Evolutionary conservation across 2,329 filamentous ascomycete species (phyloP), one percentile per base, ranked within the genome.

Genomic region (Aspergillus novofumigatus): DNA sequence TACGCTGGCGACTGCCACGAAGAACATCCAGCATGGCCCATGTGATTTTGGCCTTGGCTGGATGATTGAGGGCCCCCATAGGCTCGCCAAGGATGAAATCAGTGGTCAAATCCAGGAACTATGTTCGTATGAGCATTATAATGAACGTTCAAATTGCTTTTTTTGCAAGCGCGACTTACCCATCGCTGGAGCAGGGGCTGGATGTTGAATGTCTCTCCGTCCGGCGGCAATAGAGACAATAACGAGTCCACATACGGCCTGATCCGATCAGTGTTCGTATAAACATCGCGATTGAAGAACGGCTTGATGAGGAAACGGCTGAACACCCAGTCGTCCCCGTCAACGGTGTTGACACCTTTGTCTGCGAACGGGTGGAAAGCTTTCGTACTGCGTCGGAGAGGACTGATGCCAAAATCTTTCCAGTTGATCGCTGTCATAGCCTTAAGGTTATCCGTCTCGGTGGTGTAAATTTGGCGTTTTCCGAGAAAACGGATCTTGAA

Each of bases 21-120:
- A 56, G 49, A 14, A 48, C 41, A 29, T 29, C 20, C 10, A 42
- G 23, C 49, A 52, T 56, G 14, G 17, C 35, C 38, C 49, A 52
- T 17, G 14, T 14, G 14, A 52, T 20, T 29, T 53, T n/a, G 7
- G 45, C 52, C 25, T 49, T 25, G 6, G 53, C 52, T 6, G 55
- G 53, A 28, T 58, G 35, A 6, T 42, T 38, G 10, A 61, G 54
- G 6, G 55, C 53, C 11, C 61, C 44, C 4, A 63, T 53, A 1
- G 58, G 47, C 49, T 63, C 51, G 14, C 65, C 62, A 35, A 65
- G 59, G 10, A 67, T 32, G 59, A 26, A 65, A 25, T 62, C 58
- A 2, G 59, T 64, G 6, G 55, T 44, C 2, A 49, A 54, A 38
- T 64, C 64, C 3, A 67, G 51, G 26, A 60, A 56, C 57, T 38